Base-by-base conservation (phyloP, 495 filamentous ascomycete genomes). In the Lepidopterella palustris region DNA sequence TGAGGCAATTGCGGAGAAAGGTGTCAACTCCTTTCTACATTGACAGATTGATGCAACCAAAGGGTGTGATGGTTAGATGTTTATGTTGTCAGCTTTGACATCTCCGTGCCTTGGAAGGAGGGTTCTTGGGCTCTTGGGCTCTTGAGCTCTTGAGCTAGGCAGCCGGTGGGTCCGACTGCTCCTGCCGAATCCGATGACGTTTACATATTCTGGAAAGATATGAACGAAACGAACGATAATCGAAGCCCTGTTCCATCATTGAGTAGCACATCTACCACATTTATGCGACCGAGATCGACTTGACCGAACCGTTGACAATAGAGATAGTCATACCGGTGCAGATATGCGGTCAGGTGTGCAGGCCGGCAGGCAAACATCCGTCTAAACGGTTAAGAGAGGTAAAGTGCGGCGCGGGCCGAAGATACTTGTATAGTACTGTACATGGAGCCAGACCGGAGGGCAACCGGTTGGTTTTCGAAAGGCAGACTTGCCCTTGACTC, bases 351-450 rank as follows among this genome's bases (percentile, higher is more conserved):
- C 47, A 50, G 21, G 25, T 24, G 47, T 15, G n/a, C 47, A 50
- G 23, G 25, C 47, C 47, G 47, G 47, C 23, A 50, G 47, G 47
- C 47, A 50, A 50, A 50, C 47, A 50, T 24, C n/a, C n/a, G 21
- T 25, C 47, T 25, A 18, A 18, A 8, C 47, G 47, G 20, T 25
- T 50, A 50, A 27, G 5, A 3, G 25, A 50, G 47, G 47, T 27
- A 50, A 15, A 25, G 47, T 13, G 10, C 10, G 47, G 47, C 9
- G 47, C 47, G 20, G 47, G 47, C 47, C 47, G 47, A 50, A 25
- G 47, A 24, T 24, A 24, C 23, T 6, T 42, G 13, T 18, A 42
- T 5, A 42, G 18, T 11, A 42, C 35, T 2, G 47, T 15, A 15
- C 13, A 42, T 11, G 39, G 39, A 42, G 39, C 20, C 39, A 42